Base-by-base conservation (phyloP, 306 rosid species). In the Lablab purpureus region DNA sequence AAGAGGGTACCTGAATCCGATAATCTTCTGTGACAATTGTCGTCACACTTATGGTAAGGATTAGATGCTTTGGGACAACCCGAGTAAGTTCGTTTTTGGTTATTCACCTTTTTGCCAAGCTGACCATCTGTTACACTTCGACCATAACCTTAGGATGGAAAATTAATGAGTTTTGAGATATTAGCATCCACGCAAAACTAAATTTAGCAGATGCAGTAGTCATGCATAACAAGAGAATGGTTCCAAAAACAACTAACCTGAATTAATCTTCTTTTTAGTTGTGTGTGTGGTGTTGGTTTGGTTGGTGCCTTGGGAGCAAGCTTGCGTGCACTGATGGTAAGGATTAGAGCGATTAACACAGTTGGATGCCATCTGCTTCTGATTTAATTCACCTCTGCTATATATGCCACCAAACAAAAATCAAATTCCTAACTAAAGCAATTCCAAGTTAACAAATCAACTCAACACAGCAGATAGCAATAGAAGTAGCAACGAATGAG, bases 291-390 rank as follows among this genome's bases (percentile, higher is more conserved):
- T 56, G 9, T 75, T 59, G 85, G 83, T 75, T 92, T 89, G 49
- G 9, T 74, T 83, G 40, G 85, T 88, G 79, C 80, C 88, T 63
- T 65, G 86, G 78, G 75, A 36, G 88, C 98, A 94, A 58, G 76
- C 59, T 21, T 94, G 88, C 6, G 93, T 82, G 74, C 98, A 94
- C 77, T 87, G 91, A 75, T 94, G 98, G 83, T 81, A 94, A 17
- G 98, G 98, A 85, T 94, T 94, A 2, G 91, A 79, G 23, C 46
- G 82, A 84, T 92, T 49, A 3, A 60, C 47, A 72, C 97, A 93
- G 75, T 86, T 88, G 1, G 78, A 79, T 60, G 97, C 85, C 97
- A 93, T 93, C 73, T 73, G 71, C 46, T 71, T 17, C 17, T n/a
- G 9, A 13, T 1, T 3, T 3, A 1, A 7, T 17, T 22, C 1